A percentile compares a stretch with the other conserved stretches of the same genome.
Evolutionary conservation across 1,139 yeast genomes (phyloP).

Genomic region (Yamadazyma trypodendri): DNA sequence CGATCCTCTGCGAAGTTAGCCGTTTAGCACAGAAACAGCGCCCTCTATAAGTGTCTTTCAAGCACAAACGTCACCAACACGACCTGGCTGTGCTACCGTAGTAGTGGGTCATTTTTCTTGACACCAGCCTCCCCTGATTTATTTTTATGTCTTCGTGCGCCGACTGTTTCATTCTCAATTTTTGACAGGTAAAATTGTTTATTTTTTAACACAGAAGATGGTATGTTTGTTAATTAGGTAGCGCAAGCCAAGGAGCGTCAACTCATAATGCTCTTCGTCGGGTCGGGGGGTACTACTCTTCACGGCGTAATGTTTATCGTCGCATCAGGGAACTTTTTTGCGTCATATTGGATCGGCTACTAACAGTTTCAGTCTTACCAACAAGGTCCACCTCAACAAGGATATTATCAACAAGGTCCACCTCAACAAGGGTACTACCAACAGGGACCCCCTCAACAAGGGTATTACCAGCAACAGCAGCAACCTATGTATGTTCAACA

Average conservation of each 20-base stretch:
- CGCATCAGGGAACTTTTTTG: too few relatives aligned
- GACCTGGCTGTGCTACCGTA: background rate
- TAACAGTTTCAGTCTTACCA: conserved; percentile 2
- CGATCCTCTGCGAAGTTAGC: too few relatives aligned
- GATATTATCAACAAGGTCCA: conserved; percentile 34
- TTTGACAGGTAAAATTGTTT: background rate
- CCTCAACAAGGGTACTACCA: conserved; percentile 30
- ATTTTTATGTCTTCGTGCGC: background rate
- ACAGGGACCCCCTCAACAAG: conserved; percentile 33
- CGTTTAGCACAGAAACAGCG: too few relatives aligned
- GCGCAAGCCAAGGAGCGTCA: too few relatives aligned
- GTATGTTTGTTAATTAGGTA: background rate
- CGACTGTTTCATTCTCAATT: too few relatives aligned
- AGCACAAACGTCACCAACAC: background rate
- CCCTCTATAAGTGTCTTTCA: too few relatives aligned
- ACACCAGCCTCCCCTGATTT: background rate
- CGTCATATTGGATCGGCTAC: background rate
- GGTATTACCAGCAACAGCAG: conserved; percentile 33
- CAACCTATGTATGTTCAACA: conserved; percentile 46
- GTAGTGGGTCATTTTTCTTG: background rate
- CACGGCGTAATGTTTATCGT: background rate
- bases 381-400: conserved; percentile 24
- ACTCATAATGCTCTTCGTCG: too few relatives aligned
- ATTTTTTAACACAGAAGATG: background rate
- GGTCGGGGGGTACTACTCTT: too few relatives aligned